Evolutionary conservation across 768 basidiomycete species (phyloP), one percentile per base, ranked within the genome.

Genomic region (Sarcodon sp.): DNA sequence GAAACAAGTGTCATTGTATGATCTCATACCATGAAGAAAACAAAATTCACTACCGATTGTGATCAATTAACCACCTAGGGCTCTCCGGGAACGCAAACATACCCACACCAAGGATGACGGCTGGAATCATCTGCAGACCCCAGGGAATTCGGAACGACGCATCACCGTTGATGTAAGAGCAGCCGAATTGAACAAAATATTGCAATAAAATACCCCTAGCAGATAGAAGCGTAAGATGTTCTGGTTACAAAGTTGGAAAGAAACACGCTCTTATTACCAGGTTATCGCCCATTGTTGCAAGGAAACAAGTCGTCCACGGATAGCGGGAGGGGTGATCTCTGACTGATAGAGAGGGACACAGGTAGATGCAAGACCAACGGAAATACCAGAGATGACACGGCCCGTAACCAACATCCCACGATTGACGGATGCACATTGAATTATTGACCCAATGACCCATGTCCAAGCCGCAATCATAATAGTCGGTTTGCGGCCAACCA

Each of bases 141-240:
- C 83, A 85, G 7, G 84, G 85, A 54, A 87, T 80, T 21, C 84
- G 79, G 73, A 86, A 87, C 0, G 83, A 83, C 0, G 82, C 81
- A 10, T 60, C 68, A 33, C 83, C 80, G 15, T 79, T 63, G 59
- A 86, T 81, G 59, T 80, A 80, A 7, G 81, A 85, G 59, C 79
- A 82, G 7, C 82, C 83, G 51, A 84, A 83, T 54, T 83, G 76
- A 53, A 84, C 71, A 60, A 84, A 84, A 65, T 86, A 79, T 53
- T 84, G 83, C 39, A 87, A 62, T 53, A 83, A 66, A 57, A 84
- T 84, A 64, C 82, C 82, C 80, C 85, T 35, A 13, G 21, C 37
- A 6, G 48, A 35, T 37, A 10, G 41, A 45, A 41, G 37, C 44
- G 41, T 47, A 35, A 47, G 55, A 45, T 33, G 51, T 43, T 10